These are phyloP conservation scores for Suillus ampliporus DNA, from an alignment of 768 basidiomycete genomes.

Conservation along the genomic window DNA sequence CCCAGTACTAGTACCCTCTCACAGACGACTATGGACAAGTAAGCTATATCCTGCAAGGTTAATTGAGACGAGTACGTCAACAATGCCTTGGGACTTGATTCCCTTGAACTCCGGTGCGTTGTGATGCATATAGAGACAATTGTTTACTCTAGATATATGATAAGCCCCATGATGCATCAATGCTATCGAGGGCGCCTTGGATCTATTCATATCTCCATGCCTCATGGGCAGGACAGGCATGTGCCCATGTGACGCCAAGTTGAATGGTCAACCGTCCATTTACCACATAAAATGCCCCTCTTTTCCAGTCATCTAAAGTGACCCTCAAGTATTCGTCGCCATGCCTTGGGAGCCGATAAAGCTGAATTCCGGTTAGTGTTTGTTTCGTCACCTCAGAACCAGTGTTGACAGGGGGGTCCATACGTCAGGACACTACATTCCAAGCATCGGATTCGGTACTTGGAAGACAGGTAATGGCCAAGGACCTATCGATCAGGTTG, in stretches of 20 bases:
- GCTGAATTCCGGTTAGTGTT: background rate
- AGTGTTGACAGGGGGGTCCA: background rate
- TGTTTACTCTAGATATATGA: background rate
- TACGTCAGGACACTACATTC: background rate
- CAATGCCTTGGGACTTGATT: conserved; percentile 67
- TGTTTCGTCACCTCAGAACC: background rate
- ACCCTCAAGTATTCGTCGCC: background rate
- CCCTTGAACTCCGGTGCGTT: conserved; percentile 62
- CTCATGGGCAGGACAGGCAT: background rate
- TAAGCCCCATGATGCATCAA: background rate
- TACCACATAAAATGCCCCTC: background rate
- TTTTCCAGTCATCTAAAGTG: background rate
- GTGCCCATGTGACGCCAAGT: background rate
- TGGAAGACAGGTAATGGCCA: conserved; percentile 47
- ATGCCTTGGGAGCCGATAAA: conserved; percentile 5
- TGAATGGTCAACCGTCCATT: background rate
- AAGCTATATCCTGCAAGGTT: background rate
- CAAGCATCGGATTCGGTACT: conserved; percentile 4
- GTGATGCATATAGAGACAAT: background rate
- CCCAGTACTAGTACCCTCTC: background rate
- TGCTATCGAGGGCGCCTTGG: background rate
- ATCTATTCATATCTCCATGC: background rate
- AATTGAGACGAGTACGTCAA: background rate
- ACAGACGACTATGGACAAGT: background rate
- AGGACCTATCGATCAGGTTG: conserved; percentile 55